These are phyloP conservation scores for Globisporangium abappressorium DNA, from an alignment of 352 stramenopile species.

Conservation along the genomic window DNA sequence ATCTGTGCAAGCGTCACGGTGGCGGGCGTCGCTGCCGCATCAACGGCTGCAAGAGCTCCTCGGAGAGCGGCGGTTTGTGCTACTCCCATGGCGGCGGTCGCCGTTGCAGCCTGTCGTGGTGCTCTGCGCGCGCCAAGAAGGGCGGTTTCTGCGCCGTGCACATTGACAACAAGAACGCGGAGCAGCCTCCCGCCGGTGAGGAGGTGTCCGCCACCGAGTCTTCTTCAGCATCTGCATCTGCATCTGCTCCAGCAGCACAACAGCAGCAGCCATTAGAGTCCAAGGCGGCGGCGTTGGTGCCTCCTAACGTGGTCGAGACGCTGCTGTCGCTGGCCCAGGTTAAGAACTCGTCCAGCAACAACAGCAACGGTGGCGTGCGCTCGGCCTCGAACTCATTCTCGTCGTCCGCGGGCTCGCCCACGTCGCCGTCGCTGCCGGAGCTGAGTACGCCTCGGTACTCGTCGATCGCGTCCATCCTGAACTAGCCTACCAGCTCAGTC, in stretches of 20 bases:
- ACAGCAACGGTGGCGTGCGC: neutral
- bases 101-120: conserved; percentile 66
- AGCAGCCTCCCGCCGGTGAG: conserved; percentile 13
- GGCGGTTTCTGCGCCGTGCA: conserved; percentile 67
- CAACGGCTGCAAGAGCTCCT: conserved; percentile 64
- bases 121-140: conserved; percentile 71
- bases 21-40: conserved; percentile 69
- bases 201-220: neutral
- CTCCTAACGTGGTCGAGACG: conserved; percentile 59
- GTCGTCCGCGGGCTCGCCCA: conserved; percentile 9
- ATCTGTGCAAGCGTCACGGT: conserved; percentile 80
- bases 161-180: conserved; percentile 31
- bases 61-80: conserved; percentile 69
- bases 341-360: conserved; percentile 6
- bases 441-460: conserved; percentile 18
- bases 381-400: conserved; percentile 3
- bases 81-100: conserved; percentile 74
- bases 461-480: conserved; percentile 56
- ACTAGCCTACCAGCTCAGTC: conserved; percentile 22
- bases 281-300: conserved; percentile 17
- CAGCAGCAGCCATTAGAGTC: neutral
- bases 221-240: neutral
- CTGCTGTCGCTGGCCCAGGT: conserved; percentile 60
- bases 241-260: neutral
- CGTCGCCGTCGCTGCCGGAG: conserved; percentile 16